Base-by-base conservation (phyloP, 352 stramenopile genomes). In the Globisporangium solare region DNA sequence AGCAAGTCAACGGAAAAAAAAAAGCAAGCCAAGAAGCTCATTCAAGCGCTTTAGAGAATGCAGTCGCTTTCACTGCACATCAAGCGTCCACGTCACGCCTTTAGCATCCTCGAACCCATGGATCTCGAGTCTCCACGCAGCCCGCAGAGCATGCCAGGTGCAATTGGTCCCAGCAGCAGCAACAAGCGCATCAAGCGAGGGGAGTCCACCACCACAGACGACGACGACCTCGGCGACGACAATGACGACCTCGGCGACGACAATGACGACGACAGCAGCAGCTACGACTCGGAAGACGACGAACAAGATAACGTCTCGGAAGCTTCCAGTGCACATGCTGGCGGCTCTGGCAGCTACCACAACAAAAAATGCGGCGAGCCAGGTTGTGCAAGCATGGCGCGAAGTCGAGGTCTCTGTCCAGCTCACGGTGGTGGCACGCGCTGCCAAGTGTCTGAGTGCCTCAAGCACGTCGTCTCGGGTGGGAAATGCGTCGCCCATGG, bases 401-500 rank as follows among this genome's bases (percentile, higher is more conserved):
- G 76, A 6, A 85, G 74, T 65, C 81, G 79, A 17, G 80, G 79
- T 0, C 60, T 82, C 10, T 90, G 79, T 56, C 75, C 77, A 21
- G 41, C 66, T 0, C 81, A 90, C 51, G 76, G 76, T 17, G 75
- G 77, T 42, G 78, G 76, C 54, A 88, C 73, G 31, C 81, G 74
- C 20, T 94, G 84, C 54, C 64, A 66, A 15, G 51, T 54, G 11
- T 18, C 58, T 51, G 71, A 58, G 22, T 92, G 84, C 49, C 53
- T 58, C 48, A 92, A 92, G 57, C 73, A 90, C 56, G 74, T 83
- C n/a, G 77, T 86, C 15, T 86, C 76, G 18, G 65, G 66, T 22
- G 81, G 79, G 12, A 68, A 79, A 50, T 91, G 79, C 69, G 77
- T 88, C 6, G 66, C 73, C 2, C 83, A 90, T 47, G 79, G 81